phyloP scores from a whole-genome alignment of 2,329 filamentous ascomycete genomes.

The Ceratocystis cubensis region DNA sequence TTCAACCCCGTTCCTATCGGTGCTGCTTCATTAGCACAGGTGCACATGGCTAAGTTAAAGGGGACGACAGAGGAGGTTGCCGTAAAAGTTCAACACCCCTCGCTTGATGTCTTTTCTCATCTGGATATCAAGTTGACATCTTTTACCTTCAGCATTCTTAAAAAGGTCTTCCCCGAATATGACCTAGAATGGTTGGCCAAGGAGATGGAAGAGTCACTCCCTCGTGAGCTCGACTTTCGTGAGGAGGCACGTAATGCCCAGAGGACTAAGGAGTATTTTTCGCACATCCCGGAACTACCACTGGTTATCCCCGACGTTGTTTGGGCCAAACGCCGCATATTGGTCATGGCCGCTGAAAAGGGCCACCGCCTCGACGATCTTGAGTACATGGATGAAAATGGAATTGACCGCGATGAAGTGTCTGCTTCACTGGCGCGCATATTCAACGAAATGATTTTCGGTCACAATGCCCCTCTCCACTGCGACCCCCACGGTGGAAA shows the following conservation, averaged over 20 bases:
- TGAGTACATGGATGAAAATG: conserved; percentile 67
- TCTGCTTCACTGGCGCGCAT: conserved; percentile 80
- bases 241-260: conserved; percentile 76
- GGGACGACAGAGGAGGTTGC: conserved; percentile 77
- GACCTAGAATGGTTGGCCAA: conserved; percentile 90
- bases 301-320: conserved; percentile 80
- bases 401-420: conserved; percentile 89
- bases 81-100: conserved; percentile 92
- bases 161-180: conserved; percentile 92
- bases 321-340: conserved; percentile 76
- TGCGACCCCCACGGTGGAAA: conserved; percentile 97
- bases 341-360: conserved; percentile 90
- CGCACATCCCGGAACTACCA: conserved; percentile 58
- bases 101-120: conserved; percentile 76
- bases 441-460: conserved; percentile 99
- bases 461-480: conserved; percentile 73
- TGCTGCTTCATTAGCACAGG: conserved; percentile 86
- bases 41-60: conserved; percentile 74
- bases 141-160: conserved; percentile 81
- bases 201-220: conserved; percentile 84
- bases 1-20: conserved; percentile 75
- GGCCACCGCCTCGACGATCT: conserved; percentile 83
- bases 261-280: conserved; percentile 69
- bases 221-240: conserved; percentile 81
- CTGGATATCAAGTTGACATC: conserved; percentile 76